phyloP scores from a whole-genome alignment of 108 stramenopile species.

The Poteriospumella lacustris region DNA sequence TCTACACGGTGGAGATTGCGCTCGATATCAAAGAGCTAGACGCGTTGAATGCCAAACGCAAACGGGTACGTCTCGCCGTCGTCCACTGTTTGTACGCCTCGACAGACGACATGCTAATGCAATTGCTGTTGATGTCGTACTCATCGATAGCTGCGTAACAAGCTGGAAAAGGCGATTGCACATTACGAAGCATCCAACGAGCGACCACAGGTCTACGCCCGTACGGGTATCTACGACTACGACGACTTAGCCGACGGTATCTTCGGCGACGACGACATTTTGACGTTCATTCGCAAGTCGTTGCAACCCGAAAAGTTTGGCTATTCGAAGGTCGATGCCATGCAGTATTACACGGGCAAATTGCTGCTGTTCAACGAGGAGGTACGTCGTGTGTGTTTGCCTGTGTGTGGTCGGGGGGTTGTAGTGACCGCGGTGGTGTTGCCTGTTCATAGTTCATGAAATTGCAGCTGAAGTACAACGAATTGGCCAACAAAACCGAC shows the following conservation, averaged over 20 bases:
- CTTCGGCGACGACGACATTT: not conserved
- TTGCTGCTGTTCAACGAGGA: not conserved
- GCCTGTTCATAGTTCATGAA: not conserved
- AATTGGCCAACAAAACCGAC: not conserved
- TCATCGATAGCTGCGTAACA: not conserved
- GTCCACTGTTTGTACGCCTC: not conserved
- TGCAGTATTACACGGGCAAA: not conserved
- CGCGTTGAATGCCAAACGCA: not conserved
- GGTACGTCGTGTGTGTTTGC: no score
- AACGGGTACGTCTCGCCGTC: not conserved
- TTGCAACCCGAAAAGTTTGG: not conserved
- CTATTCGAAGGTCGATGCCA: not conserved
- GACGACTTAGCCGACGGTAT: not conserved
- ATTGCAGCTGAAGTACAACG: not conserved
- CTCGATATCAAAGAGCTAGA: constrained; percentile 18
- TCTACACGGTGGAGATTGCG: constrained; percentile 16
- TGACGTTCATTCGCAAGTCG: not conserved
- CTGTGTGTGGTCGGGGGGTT: no score
- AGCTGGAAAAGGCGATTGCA: constrained; percentile 11
- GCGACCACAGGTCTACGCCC: not conserved
- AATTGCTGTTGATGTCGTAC: no score
- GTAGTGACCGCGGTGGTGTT: no score
- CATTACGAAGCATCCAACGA: not conserved
- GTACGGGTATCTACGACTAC: not conserved
- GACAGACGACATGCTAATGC: no score